phyloP scores from a whole-genome alignment of 2,329 filamentous ascomycete genomes.

The Arthrobotrys conoides region DNA sequence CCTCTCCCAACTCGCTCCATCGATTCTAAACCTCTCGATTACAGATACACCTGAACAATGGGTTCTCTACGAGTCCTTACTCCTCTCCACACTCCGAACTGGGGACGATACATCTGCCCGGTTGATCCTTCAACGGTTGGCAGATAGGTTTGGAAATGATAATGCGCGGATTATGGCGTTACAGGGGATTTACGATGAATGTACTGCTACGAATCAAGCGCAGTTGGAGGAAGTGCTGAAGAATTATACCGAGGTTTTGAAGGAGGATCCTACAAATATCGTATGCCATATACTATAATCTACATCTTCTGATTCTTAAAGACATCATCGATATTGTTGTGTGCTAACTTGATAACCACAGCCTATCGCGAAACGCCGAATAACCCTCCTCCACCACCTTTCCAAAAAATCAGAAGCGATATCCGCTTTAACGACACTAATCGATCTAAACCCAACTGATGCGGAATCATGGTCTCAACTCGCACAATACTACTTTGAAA shows the following conservation, averaged over 20 bases:
- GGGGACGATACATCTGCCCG: conserved; percentile 85
- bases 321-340: not conserved
- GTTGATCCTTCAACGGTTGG: conserved; percentile 80
- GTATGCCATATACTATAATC: no score
- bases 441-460: conserved; percentile 89
- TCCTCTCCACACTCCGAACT: conserved; percentile 85
- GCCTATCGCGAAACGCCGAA: conserved; percentile 87
- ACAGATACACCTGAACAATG: conserved; percentile 84
- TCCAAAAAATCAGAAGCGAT: conserved; percentile 80
- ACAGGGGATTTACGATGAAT: conserved; percentile 86
- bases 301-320: no score
- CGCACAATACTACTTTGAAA: conserved; percentile 84
- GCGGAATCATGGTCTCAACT: conserved; percentile 94
- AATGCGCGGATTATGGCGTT: conserved; percentile 91
- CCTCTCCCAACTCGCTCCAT: conserved; percentile 64
- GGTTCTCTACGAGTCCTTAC: conserved; percentile 86
- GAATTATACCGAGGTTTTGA: conserved; percentile 82
- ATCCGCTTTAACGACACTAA: conserved; percentile 78
- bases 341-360: conserved; percentile 65
- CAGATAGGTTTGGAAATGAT: conserved; percentile 81
- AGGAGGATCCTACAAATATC: conserved; percentile 82
- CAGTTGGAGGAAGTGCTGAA: conserved; percentile 79
- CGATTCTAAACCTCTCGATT: conserved; percentile 71
- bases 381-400: conserved; percentile 83
- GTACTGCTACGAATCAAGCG: conserved; percentile 77